These are phyloP conservation scores for Pseudopithomyces chartarum DNA, from an alignment of 2,329 filamentous ascomycete genomes.

Conservation along the genomic window DNA sequence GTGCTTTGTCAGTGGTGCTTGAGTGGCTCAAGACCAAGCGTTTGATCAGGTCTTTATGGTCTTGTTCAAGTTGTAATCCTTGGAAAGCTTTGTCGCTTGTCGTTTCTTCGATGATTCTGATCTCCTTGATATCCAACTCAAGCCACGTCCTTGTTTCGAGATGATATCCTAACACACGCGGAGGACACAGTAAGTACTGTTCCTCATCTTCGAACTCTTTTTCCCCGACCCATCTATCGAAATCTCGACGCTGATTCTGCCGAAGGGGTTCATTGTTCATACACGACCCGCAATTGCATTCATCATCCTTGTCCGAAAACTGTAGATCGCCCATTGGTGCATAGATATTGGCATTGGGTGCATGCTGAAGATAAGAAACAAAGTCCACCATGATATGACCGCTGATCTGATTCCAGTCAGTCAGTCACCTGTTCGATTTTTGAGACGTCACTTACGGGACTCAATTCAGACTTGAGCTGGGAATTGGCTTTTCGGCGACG, in stretches of 20 bases:
- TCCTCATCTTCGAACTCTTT: not conserved
- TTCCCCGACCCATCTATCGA: not conserved
- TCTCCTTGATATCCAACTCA: slow-evolving; percentile 8
- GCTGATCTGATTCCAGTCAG: not conserved
- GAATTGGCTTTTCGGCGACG: not conserved
- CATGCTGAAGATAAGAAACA: slow-evolving; percentile 15
- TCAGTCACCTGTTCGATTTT: not conserved
- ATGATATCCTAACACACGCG: slow-evolving; percentile 15
- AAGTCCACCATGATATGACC: slow-evolving; percentile 15
- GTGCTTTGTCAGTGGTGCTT: slow-evolving; percentile 13
- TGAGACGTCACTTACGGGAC: not conserved
- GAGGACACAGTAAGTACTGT: slow-evolving; percentile 16
- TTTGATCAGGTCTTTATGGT: slow-evolving; percentile 9
- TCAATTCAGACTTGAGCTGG: not conserved
- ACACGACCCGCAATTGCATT: slow-evolving; percentile 14
- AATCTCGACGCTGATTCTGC: slow-evolving; percentile 8
- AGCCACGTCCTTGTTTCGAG: slow-evolving; percentile 11
- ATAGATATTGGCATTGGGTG: slow-evolving; percentile 3
- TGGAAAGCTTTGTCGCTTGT: slow-evolving; percentile 12
- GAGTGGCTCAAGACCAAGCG: slow-evolving; percentile 14
- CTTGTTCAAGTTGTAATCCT: slow-evolving; percentile 8
- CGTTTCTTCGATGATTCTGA: slow-evolving; percentile 5
- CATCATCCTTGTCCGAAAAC: slow-evolving; percentile 3
- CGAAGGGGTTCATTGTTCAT: not conserved
- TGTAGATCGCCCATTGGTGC: slow-evolving; percentile 12